Evolutionary conservation across 2,329 filamentous ascomycete genomes (phyloP).

Genomic region (Knufia petricola): DNA sequence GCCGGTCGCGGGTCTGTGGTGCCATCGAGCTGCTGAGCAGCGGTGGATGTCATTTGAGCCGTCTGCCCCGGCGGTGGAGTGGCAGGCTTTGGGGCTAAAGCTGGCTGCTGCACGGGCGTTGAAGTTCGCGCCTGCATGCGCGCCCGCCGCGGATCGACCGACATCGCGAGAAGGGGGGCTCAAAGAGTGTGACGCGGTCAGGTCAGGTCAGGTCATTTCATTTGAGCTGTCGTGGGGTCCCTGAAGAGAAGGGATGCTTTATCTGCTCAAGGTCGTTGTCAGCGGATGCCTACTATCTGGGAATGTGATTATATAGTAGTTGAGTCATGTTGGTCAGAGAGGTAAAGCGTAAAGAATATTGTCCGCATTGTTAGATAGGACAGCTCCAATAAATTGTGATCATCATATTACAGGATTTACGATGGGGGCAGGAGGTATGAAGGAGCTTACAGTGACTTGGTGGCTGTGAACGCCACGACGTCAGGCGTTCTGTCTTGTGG

Average conservation of each 20-base stretch:
- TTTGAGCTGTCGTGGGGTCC: background rate
- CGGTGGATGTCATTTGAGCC: conserved; percentile 8
- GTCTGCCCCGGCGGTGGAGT: conserved; percentile 8
- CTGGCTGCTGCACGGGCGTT: conserved; percentile 32
- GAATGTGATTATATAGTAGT: background rate
- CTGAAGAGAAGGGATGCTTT: background rate
- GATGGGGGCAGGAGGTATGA: background rate
- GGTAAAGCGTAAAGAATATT: conserved; percentile 5
- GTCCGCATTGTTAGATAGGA: conserved; percentile 25
- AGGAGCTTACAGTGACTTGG: background rate
- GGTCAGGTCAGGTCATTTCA: conserved; percentile 1
- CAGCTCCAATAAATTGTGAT: conserved; percentile 27
- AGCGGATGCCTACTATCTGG: background rate
- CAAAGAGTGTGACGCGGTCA: no score
- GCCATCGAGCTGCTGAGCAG: conserved; percentile 15
- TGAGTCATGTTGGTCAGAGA: background rate
- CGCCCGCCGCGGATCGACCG: conserved; percentile 43
- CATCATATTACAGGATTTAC: conserved; percentile 20
- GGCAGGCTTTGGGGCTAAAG: conserved; percentile 19
- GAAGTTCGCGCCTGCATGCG: conserved; percentile 35
- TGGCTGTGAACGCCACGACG: background rate
- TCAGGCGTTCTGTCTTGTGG: background rate
- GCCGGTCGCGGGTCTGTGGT: conserved; percentile 13
- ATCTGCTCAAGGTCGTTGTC: background rate
- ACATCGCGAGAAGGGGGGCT: conserved; percentile 26